These are phyloP conservation scores for Gossypium raimondii DNA, from an alignment of 345 rosid genomes.

Conservation along the genomic window DNA sequence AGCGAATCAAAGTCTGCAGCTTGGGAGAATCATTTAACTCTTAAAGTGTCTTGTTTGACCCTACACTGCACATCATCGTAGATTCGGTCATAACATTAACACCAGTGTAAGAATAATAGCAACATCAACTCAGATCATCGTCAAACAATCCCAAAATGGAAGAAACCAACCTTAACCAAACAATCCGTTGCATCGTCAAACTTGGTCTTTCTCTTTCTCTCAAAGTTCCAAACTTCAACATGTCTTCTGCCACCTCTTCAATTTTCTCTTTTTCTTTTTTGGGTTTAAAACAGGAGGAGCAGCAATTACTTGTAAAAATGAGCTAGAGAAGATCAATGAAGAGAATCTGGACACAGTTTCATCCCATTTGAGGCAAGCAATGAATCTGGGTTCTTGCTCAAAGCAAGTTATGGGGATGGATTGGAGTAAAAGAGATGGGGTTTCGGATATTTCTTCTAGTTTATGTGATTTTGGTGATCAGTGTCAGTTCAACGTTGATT, in stretches of 20 bases:
- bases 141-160: conserved; percentile 2
- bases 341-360: conserved; percentile 56
- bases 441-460: conserved; percentile 41
- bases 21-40: too few relatives aligned
- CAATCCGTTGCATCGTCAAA: conserved; percentile 88
- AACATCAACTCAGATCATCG: not conserved
- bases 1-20: not conserved
- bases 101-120: not conserved
- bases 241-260: not conserved
- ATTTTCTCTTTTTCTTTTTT: not conserved
- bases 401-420: conserved; percentile 61
- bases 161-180: conserved; percentile 22
- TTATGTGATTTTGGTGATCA: conserved; percentile 37
- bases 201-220: conserved; percentile 43
- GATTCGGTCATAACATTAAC: not conserved
- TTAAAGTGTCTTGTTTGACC: not conserved
- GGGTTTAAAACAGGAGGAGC: conserved; percentile 61
- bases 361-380: conserved; percentile 59
- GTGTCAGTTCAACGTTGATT: conserved; percentile 30
- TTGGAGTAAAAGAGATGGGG: conserved; percentile 81
- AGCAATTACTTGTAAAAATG: conserved; percentile 83
- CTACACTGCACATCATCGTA: not conserved
- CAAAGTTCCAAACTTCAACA: not conserved
- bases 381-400: conserved; percentile 37
- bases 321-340: conserved; percentile 76